phyloP scores from a whole-genome alignment of 345 rosid genomes.

The Hibiscus trionum region DNA sequence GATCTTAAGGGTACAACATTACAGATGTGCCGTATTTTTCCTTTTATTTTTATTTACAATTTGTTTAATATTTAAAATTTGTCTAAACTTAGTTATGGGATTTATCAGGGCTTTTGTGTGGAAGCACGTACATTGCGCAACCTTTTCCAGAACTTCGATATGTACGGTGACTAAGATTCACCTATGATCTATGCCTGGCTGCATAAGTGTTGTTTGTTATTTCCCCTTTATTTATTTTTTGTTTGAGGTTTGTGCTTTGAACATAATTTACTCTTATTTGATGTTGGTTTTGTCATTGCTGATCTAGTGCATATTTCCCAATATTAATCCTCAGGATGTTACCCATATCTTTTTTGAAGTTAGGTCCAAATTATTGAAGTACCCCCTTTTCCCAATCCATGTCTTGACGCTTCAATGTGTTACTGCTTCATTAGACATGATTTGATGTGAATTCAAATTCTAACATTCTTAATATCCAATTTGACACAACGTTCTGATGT shows the following conservation, averaged over 20 bases:
- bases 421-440: background rate
- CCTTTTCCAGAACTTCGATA: constrained; percentile 94
- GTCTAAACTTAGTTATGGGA: constrained; percentile 21
- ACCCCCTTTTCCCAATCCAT: background rate
- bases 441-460: background rate
- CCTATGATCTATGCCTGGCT: constrained; percentile 16
- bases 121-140: constrained; percentile 76
- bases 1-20: constrained; percentile 69
- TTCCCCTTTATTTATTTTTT: background rate
- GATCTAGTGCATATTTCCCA: background rate
- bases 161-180: constrained; percentile 39
- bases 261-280: background rate
- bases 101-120: constrained; percentile 86
- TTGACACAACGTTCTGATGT: background rate
- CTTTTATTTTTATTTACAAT: background rate
- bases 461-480: background rate
- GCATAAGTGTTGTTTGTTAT: background rate
- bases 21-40: background rate
- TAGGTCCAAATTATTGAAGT: background rate
- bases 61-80: background rate
- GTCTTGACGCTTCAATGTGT: background rate
- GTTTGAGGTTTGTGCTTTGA: background rate
- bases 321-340: background rate
- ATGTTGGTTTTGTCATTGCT: background rate
- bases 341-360: background rate